Percentiles rank a stretch among this genome's conserved stretches.
These are phyloP conservation scores for Conidiobolus incongruus DNA, from an alignment of 371 early-diverging fungal genomes.

Conservation along the genomic window DNA sequence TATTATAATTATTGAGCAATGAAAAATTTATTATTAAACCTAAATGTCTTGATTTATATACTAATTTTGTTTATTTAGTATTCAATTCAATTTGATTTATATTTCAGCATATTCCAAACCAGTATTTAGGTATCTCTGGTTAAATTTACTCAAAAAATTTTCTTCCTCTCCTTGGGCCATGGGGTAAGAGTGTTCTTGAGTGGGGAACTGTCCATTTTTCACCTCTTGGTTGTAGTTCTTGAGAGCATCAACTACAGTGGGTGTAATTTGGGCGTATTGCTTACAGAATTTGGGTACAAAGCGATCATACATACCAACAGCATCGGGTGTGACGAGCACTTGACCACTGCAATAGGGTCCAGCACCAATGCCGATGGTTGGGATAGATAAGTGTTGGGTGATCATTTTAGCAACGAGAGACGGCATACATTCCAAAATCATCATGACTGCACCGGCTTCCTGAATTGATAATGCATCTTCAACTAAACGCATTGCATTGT, in stretches of 20 bases:
- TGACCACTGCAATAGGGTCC: slow-evolving; percentile 76
- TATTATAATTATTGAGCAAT: too few relatives aligned
- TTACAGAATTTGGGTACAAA: slow-evolving; percentile 79
- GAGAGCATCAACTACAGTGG: slow-evolving; percentile 39
- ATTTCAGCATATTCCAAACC: too few relatives aligned
- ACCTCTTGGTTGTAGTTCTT: slow-evolving; percentile 52
- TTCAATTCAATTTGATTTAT: too few relatives aligned
- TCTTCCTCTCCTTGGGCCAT: slow-evolving; percentile 30
- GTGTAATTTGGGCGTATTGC: slow-evolving; percentile 56
- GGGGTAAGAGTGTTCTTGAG: slow-evolving; percentile 40
- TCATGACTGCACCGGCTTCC: slow-evolving; percentile 71
- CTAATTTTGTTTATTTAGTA: too few relatives aligned
- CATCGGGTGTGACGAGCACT: slow-evolving; percentile 77
- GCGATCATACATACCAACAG: slow-evolving; percentile 63
- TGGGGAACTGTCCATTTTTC: slow-evolving; percentile 55
- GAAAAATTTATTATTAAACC: too few relatives aligned
- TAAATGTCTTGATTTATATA: too few relatives aligned
- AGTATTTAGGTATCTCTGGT: too few relatives aligned
- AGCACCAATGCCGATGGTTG: slow-evolving; percentile 95
- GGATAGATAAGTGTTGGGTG: slow-evolving; percentile 46
- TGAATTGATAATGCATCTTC: slow-evolving; percentile 76
- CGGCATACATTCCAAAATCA: slow-evolving; percentile 90
- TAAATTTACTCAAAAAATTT: slow-evolving; percentile 15
- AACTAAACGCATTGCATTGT: slow-evolving; percentile 37
- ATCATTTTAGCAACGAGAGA: slow-evolving; percentile 60